Base-by-base conservation (phyloP, 768 basidiomycete species). In the Holtermannia corniformis region DNA sequence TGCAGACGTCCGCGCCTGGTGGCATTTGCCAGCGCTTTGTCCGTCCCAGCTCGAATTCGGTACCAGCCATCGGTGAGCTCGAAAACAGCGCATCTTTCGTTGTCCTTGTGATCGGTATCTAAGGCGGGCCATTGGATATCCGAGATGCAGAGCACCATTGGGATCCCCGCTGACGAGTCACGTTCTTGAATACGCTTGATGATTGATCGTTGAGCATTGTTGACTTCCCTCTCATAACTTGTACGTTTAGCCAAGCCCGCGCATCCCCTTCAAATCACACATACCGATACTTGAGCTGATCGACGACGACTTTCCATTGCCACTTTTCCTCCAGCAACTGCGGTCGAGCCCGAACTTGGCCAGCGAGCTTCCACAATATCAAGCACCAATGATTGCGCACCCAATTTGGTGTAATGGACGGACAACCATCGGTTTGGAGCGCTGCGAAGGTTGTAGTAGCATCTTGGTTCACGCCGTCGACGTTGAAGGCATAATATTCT, bases 51-150 rank as follows among this genome's bases (percentile, higher is more conserved):
- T 13, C 82, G 80, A 5, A 97, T 76, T 24, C 83, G 76, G 63
- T 99, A 99, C 95, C 95, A 99, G 13, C 95, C 95, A 66, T 99
- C 95, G 0, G 90, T 91, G n/a, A 97, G 74, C 71, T 96, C 95
- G 4, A 99, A 72, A 58, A 82, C 80, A 0, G 83, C 79, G 60
- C 76, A 71, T 2, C 10, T 16, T 7, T 37, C 16, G 32, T 37
- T 16, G 10, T 7, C 10, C 32, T 16, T 16, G 7, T 37, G 10
- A 37, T 7, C 7, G 10, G 32, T 37, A 37, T 37, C 32, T n/a
- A n/a, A n/a, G n/a, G n/a, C n/a, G 7, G 32, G 32, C 32, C 10
- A 7, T 7, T 37, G 32, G 32, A 37, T 37, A 16, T 7, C 32
- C 1, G 87, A 85, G 1, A 99, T 78, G 64, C 86, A 87, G 3